Conservation (phyloP, 371 early-diverging fungal genomes). For the Paramicrosporidium saccamoebae region DNA sequence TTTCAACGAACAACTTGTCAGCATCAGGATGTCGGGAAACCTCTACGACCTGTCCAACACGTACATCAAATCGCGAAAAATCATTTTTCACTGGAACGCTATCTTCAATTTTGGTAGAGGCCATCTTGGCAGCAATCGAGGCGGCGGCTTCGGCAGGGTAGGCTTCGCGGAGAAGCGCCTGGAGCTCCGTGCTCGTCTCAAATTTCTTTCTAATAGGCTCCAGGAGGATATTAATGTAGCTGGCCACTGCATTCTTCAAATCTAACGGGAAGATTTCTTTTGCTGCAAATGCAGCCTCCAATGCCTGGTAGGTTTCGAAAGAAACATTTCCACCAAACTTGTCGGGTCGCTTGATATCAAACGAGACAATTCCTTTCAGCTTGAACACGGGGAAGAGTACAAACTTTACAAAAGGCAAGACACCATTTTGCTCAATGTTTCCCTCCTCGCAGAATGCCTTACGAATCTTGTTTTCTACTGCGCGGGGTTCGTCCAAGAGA, state of each 20-base stretch:
- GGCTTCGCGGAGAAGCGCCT: constrained; percentile 10
- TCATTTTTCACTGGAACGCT: too few relatives aligned
- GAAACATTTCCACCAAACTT: constrained; percentile 53
- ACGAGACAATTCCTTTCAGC: constrained; percentile 18
- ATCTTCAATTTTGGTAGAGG: too few relatives aligned
- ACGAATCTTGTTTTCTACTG: constrained; percentile 66
- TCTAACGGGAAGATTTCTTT: constrained; percentile 86
- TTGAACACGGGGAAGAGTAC: constrained; percentile 47
- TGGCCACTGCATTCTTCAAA: constrained; percentile 61
- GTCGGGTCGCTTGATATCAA: constrained; percentile 35
- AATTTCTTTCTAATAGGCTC: constrained; percentile 64
- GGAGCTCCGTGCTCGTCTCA: constrained; percentile 16
- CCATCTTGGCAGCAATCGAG: too few relatives aligned
- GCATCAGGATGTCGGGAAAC: constrained; percentile 68
- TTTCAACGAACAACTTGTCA: constrained; percentile 70
- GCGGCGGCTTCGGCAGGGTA: too few relatives aligned
- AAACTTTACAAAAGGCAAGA: constrained; percentile 53
- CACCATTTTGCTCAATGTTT: constrained; percentile 72
- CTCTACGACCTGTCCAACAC: constrained; percentile 52
- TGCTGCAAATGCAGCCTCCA: constrained; percentile 57
- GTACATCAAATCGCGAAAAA: constrained; percentile 64
- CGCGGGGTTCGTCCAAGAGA: constrained; percentile 53
- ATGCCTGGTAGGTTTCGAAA: constrained; percentile 26
- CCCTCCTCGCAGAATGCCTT: constrained; percentile 97
- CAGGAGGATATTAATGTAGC: constrained; percentile 51